Conservation (phyloP, 345 rosid genomes). For the Physaria fendleri region DNA sequence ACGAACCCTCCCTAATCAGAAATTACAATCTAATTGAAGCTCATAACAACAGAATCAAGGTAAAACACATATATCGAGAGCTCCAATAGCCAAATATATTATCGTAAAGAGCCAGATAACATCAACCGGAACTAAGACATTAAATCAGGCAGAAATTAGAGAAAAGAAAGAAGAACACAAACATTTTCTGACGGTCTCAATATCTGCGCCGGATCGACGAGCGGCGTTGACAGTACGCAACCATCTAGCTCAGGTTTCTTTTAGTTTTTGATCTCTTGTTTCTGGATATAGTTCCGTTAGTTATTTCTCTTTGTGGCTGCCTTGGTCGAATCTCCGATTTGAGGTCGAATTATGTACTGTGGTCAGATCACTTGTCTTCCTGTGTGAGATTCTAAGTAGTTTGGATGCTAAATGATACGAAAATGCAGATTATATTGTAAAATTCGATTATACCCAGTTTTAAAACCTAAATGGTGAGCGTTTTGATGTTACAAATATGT, state of each 20-base stretch:
- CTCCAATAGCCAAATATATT: constrained; percentile 1
- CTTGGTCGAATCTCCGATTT: constrained; percentile 19
- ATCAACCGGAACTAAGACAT: background rate
- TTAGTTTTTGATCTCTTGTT: too few relatives aligned
- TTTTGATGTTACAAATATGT: background rate
- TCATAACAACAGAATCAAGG: too few relatives aligned
- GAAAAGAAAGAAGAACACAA: constrained; percentile 14
- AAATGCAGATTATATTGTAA: background rate
- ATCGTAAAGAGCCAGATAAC: background rate
- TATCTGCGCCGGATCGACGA: too few relatives aligned
- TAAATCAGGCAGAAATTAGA: background rate
- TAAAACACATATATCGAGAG: background rate
- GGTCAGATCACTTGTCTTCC: background rate
- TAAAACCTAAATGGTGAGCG: background rate
- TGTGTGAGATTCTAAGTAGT: background rate
- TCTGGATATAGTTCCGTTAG: background rate
- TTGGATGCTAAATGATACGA: background rate
- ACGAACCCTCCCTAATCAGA: too few relatives aligned
- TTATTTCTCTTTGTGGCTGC: background rate
- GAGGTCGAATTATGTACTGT: background rate
- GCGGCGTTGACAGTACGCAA: too few relatives aligned
- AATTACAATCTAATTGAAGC: background rate
- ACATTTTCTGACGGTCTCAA: too few relatives aligned
- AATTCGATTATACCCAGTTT: background rate
- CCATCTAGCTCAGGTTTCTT: too few relatives aligned